Conservation (phyloP, 179 eudicot species). For the Heliamphora pulchella region DNA sequence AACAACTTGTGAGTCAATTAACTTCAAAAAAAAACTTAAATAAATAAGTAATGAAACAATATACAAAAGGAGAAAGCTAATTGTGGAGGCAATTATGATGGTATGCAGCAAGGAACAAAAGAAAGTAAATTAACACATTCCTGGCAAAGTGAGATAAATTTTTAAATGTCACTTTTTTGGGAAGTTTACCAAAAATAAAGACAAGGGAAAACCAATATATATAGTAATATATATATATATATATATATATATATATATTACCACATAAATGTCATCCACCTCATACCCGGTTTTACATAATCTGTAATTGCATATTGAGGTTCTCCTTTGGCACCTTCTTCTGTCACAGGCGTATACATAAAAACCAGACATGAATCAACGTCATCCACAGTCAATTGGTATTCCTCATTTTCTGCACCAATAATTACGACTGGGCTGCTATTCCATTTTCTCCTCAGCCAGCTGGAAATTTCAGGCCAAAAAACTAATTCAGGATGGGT, state of each 20-base stretch:
- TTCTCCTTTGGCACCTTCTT: conserved; percentile 93
- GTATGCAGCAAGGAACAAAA: background rate
- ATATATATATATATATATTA: background rate
- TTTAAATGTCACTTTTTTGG: background rate
- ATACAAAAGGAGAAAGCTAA: background rate
- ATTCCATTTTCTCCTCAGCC: conserved; percentile 96
- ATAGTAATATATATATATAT: background rate
- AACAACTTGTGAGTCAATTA: background rate
- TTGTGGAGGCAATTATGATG: background rate
- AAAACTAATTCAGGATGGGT: background rate
- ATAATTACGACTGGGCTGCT: conserved; percentile 82
- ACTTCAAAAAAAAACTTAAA: background rate
- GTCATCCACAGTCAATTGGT: conserved; percentile 68
- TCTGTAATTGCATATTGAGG: conserved; percentile 98
- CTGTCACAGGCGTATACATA: conserved; percentile 95
- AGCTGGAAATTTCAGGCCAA: conserved; percentile 38
- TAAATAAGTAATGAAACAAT: background rate
- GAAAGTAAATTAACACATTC: background rate
- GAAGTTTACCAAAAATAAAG: background rate
- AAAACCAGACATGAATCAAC: conserved; percentile 90
- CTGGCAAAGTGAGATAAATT: background rate
- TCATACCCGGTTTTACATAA: conserved; percentile 79
- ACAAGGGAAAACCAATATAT: background rate
- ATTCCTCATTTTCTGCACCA: conserved; percentile 95
- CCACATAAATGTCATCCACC: background rate